A percentile compares a stretch with the other conserved stretches of the same genome.
Evolutionary conservation across 192 early-diverging fungal species (phyloP).

Genomic region (Phycomyces blakesleeanus): DNA sequence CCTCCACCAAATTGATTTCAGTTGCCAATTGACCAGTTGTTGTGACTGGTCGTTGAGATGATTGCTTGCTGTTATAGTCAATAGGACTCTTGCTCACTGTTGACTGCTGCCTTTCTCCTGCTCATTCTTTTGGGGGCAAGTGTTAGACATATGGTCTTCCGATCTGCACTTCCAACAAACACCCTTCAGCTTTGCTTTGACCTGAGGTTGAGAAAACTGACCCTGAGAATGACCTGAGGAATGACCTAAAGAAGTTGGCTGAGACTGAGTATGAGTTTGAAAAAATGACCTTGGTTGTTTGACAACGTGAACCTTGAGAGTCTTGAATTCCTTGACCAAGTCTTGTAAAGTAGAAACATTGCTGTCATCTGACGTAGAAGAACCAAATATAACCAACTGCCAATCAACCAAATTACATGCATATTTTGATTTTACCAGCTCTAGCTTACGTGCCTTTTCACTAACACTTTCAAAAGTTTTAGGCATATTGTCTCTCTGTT

Average conservation of each 20-base stretch:
- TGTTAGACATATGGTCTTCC: not conserved
- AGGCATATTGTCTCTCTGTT: not conserved
- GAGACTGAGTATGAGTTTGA: not conserved
- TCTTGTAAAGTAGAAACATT: not conserved
- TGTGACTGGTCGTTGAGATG: not conserved
- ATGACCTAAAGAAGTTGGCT: too few species aligned
- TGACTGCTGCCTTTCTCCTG: not conserved
- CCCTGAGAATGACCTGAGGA: too few species aligned
- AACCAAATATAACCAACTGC: not conserved
- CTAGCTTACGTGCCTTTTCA: not conserved
- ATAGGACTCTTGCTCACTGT: not conserved
- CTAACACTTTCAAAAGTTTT: not conserved
- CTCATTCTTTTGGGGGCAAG: not conserved
- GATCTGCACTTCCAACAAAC: not conserved
- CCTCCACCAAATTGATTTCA: not conserved
- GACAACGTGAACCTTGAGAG: not conserved
- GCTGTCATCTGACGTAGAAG: not conserved
- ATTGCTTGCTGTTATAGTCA: not conserved
- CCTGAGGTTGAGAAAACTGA: not conserved
- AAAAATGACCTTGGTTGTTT: not conserved
- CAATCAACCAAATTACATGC: not conserved
- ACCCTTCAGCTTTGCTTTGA: not conserved
- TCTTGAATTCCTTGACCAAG: not conserved
- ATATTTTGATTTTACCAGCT: not conserved
- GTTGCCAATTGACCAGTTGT: not conserved